phyloP scores from a whole-genome alignment of 805 yeast species.

The Blastobotrys mokoenaii region DNA sequence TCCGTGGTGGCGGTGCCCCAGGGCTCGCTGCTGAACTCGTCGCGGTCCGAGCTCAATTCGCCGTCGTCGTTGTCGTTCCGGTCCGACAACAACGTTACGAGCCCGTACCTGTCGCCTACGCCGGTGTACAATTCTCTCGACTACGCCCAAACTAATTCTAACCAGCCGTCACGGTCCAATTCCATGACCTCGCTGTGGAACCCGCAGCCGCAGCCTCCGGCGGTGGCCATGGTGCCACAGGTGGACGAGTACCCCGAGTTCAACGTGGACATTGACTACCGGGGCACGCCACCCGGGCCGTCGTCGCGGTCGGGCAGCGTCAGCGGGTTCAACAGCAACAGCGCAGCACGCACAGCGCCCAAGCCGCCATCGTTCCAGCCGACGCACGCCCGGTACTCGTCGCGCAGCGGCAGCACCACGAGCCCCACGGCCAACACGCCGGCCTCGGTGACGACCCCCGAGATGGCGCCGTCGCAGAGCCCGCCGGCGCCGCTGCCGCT shows the following conservation, averaged over 20 bases:
- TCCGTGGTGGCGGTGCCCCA: neutral
- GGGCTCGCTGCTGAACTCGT: neutral
- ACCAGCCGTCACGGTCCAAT: slow-evolving; percentile 4
- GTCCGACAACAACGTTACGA: neutral
- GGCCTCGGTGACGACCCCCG: neutral
- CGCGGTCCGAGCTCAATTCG: slow-evolving; percentile 3
- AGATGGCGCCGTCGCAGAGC: too few species aligned
- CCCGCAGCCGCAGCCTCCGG: neutral
- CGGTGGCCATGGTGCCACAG: neutral
- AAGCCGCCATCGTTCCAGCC: too few species aligned
- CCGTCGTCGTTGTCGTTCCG: neutral
- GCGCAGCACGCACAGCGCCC: neutral
- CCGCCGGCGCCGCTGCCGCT: too few species aligned
- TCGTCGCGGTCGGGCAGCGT: neutral
- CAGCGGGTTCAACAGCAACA: neutral
- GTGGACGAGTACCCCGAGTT: neutral
- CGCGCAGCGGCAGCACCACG: neutral
- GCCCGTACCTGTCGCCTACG: slow-evolving; percentile 6
- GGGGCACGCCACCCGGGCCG: neutral
- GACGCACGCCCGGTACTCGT: neutral
- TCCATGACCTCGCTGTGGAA: slow-evolving; percentile 5
- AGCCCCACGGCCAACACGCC: neutral
- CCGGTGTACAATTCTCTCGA: slow-evolving; percentile 1
- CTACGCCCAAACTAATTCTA: neutral
- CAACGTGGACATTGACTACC: neutral